Evolutionary conservation across 345 rosid genomes (phyloP), one percentile per base, ranked within the genome.

Genomic region (Geranium rotundifolium): DNA sequence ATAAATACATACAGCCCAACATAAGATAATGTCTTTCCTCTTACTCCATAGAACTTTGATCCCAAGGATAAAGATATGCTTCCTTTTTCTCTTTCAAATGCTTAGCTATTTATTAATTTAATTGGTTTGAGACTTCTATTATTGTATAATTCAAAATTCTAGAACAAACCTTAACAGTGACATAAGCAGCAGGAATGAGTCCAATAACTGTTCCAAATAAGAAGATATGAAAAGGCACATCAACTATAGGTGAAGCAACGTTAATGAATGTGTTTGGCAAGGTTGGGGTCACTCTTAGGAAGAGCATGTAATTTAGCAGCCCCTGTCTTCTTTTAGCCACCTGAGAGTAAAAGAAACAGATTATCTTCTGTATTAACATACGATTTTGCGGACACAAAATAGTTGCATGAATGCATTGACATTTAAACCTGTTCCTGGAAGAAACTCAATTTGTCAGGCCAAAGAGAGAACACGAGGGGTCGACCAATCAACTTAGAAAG

Each of bases 221-320:
- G 75, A 79, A 68, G 10, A 76, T 88, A 79, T 88, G 95, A 63
- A 79, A 91, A 41, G 97, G 96, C 63, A 88, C 89, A 64, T 86
- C 82, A 13, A 91, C 96, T 56, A 82, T 88, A 0, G 96, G 97
- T 23, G 97, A 86, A 70, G 97, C 95, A 66, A 88, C 84, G 59
- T 91, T 91, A 27, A 91, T 86, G 66, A 91, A 91, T 19, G 91
- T 83, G 61, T 88, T 88, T 46, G 97, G 97, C 72, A 88, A 76
- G 55, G 97, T 83, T 17, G 97, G 97, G 67, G 97, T 91, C 54
- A 88, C 69, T 72, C 96, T 85, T 58, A 91, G 77, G 81, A 91
- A 91, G 14, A 88, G 77, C 93, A 88, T 88, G 75, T 85, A 86
- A 63, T 88, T 88, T 75, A 91, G 61, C 66, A 91, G 76, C 20